A percentile compares a stretch with the other conserved stretches of the same genome.
phyloP scores from a whole-genome alignment of 768 basidiomycete genomes.

The Russula dissimulans region DNA sequence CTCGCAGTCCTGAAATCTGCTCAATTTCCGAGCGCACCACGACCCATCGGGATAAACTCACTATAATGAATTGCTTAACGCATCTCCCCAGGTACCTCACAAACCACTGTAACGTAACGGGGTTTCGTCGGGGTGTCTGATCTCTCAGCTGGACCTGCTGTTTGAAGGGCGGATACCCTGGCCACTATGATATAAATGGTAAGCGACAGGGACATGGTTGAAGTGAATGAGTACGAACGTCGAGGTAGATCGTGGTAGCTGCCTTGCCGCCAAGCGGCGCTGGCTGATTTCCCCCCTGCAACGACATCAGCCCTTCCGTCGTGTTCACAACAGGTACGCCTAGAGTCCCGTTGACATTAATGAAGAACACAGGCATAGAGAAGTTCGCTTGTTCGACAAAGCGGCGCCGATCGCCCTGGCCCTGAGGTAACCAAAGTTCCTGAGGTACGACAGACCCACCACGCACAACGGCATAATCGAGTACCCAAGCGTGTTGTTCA shows the following conservation, averaged over 20 bases:
- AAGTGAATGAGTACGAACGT: neutral
- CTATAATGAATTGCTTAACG: slow-evolving; percentile 1
- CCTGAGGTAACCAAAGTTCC: slow-evolving; percentile 9
- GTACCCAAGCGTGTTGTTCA: neutral
- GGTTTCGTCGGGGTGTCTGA: neutral
- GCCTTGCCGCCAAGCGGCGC: neutral
- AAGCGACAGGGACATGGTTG: neutral
- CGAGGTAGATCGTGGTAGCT: slow-evolving; percentile 2
- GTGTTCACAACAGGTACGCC: slow-evolving; percentile 9
- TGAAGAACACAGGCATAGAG: slow-evolving; percentile 9
- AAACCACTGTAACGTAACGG: neutral
- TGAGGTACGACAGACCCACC: slow-evolving; percentile 15
- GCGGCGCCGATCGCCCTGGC: slow-evolving; percentile 6
- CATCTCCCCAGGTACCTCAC: slow-evolving; percentile 11
- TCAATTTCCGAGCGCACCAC: neutral
- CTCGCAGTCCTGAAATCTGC: slow-evolving; percentile 2
- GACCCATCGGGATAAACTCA: neutral
- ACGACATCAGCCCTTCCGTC: neutral
- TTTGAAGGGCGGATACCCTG: slow-evolving; percentile 3
- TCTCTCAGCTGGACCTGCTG: slow-evolving; percentile 12
- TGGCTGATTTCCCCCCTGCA: neutral
- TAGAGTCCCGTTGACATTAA: neutral
- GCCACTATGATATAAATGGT: slow-evolving; percentile 6
- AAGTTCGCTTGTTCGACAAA: slow-evolving; percentile 6
- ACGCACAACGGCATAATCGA: neutral